Evolutionary conservation across 1,139 yeast genomes (phyloP).

Genomic region (Diutina catenulata): DNA sequence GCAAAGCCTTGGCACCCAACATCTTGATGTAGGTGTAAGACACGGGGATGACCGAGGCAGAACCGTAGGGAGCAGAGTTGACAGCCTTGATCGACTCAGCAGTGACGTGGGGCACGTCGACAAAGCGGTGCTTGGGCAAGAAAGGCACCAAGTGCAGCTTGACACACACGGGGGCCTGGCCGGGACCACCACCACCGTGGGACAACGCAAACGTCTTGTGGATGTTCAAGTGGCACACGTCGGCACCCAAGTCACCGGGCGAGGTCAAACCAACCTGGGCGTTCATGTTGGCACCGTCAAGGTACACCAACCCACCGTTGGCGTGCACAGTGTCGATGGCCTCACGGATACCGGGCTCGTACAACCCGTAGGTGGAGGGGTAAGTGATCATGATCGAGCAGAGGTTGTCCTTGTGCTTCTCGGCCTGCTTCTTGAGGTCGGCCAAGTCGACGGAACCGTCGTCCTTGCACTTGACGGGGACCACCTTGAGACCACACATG

Average conservation of each 20-base stretch:
- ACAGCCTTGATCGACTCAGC: constrained; percentile 61
- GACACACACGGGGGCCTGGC: constrained; percentile 97
- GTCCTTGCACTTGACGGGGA: constrained; percentile 74
- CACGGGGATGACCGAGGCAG: constrained; percentile 86
- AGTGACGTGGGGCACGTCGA: constrained; percentile 44
- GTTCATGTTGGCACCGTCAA: constrained; percentile 99
- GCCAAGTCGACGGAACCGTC: constrained; percentile 79
- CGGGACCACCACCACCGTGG: constrained; percentile 99
- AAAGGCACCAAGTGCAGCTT: constrained; percentile 70
- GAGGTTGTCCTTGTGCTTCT: constrained; percentile 51
- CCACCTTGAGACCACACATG: constrained; percentile 91
- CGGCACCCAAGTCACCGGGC: constrained; percentile 98
- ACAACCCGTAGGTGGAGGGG: constrained; percentile 93
- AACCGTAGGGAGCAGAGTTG: constrained; percentile 91
- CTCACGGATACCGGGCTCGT: constrained; percentile 79
- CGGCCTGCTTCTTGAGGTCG: constrained; percentile 68
- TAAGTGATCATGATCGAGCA: constrained; percentile 95
- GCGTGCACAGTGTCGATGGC: constrained; percentile 79
- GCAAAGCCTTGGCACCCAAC: constrained; percentile 79
- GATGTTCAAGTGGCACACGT: constrained; percentile 90
- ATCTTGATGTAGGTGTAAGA: constrained; percentile 91
- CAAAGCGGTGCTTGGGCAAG: constrained; percentile 68
- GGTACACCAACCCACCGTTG: constrained; percentile 89
- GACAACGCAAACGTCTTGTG: constrained; percentile 97
- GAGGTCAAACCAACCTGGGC: constrained; percentile 97